These are phyloP conservation scores for Artemisia argyi DNA, from an alignment of 129 eudicot species.

Conservation along the genomic window DNA sequence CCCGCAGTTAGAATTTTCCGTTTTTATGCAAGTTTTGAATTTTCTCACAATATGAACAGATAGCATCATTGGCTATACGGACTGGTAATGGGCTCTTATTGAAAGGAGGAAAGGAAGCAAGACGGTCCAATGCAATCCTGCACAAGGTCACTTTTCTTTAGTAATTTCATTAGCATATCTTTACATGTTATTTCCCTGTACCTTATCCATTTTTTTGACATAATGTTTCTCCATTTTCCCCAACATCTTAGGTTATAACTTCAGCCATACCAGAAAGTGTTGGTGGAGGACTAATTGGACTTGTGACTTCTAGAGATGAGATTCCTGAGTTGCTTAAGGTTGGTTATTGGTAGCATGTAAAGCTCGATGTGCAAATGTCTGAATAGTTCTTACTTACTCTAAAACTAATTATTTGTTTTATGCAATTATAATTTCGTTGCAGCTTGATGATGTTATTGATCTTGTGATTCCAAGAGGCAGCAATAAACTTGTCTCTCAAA, in stretches of 20 bases:
- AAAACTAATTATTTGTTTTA: background rate
- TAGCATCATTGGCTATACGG: conserved; percentile 92
- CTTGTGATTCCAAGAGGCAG: conserved; percentile 34
- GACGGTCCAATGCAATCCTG: conserved; percentile 75
- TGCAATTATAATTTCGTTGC: background rate
- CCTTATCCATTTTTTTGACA: background rate
- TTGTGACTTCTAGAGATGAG: conserved; percentile 92
- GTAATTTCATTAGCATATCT: background rate
- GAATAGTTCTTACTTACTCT: background rate
- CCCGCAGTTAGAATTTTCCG: background rate
- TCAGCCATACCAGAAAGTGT: conserved; percentile 77
- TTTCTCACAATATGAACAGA: conserved; percentile 38
- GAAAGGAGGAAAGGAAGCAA: conserved; percentile 99
- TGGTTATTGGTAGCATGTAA: conserved; percentile 10
- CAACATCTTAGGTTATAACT: conserved; percentile 59
- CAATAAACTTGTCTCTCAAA: conserved; percentile 31
- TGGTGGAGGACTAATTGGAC: conserved; percentile 80
- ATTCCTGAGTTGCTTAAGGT: conserved; percentile 97
- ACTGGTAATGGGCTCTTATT: conserved; percentile 91
- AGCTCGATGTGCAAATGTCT: conserved; percentile 14
- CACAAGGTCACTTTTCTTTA: conserved; percentile 62
- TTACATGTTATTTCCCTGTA: background rate
- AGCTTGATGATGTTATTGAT: conserved; percentile 32
- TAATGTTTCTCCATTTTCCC: background rate
- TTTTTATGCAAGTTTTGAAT: background rate